Base-by-base conservation (phyloP, 371 early-diverging fungal species). In the Mortierella polycephala region DNA sequence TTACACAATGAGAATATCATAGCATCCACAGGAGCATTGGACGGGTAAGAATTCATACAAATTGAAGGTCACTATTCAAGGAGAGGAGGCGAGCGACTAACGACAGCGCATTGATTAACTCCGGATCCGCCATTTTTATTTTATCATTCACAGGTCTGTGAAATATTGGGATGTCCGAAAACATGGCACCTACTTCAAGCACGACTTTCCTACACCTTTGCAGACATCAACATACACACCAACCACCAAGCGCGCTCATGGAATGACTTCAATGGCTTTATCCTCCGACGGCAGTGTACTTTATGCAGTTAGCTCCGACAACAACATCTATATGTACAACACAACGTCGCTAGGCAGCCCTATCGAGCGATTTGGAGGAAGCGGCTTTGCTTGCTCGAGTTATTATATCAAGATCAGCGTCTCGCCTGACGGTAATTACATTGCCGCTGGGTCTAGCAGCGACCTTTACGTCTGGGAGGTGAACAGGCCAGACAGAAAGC, bases 91-190 rank as follows among this genome's bases (percentile, higher is more conserved):
- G 30, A 30, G 30, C 30, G 30, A 30, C 4, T 30, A 30, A 30
- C 30, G 4, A 4, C 4, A 30, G 30, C 30, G 30, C 30, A 2
- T 4, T 30, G 30, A 30, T 30, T 30, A 30, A 30, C 30, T 4
- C 4, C 30, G 1, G 30, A 30, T 30, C 4, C 30, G 30, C 30
- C 30, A 30, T 30, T 30, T 30, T 57, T 46, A 14, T 39, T 10
- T 16, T 39, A 18, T 30, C 23, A 11, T 11, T 23, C 5, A 9
- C 52, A 83, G 81, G 10, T 76, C 75, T 14, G 67, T 84, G 42
- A 84, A 84, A 46, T 82, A 71, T 57, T 84, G 84, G 84, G 84
- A 84, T 60, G 76, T 81, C 13, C 57, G 80, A 13, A 75, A 81
- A 52, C 82, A 75, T 41, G 76, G 81, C 5, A 63, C 76, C 7